Conservation (phyloP, 2,329 filamentous ascomycete species). For the Beauveria brongniartii region DNA sequence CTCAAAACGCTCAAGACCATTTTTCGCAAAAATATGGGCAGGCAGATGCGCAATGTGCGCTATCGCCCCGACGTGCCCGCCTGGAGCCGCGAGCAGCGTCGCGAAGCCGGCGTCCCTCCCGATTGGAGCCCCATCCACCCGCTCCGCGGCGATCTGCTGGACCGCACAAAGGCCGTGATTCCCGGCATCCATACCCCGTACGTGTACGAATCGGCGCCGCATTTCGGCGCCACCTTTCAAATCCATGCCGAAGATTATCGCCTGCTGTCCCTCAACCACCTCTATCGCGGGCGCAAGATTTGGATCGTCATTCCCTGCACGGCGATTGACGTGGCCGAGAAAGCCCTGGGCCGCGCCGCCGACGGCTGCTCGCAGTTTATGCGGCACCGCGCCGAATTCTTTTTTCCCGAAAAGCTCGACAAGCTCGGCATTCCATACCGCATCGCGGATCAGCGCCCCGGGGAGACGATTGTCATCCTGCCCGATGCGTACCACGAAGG, state of each 20-base stretch:
- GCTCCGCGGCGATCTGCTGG: constrained; percentile 28
- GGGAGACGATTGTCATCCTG: constrained; percentile 32
- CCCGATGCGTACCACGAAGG: constrained; percentile 33
- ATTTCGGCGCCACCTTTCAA: constrained; percentile 32
- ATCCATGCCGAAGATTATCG: constrained; percentile 34
- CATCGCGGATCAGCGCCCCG: constrained; percentile 30
- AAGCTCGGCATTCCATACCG: constrained; percentile 30
- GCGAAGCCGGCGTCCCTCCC: constrained; percentile 26
- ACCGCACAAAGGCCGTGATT: constrained; percentile 29
- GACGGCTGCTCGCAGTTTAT: constrained; percentile 31
- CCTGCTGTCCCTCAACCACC: constrained; percentile 30
- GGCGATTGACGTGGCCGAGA: constrained; percentile 27
- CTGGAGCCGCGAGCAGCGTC: constrained; percentile 28
- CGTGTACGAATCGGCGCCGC: constrained; percentile 30
- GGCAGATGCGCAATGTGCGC: constrained; percentile 29
- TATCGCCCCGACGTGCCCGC: constrained; percentile 32
- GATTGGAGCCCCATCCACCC: constrained; percentile 29
- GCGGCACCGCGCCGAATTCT: constrained; percentile 33
- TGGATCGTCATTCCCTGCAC: constrained; percentile 31
- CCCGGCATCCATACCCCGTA: constrained; percentile 33
- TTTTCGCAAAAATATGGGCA: constrained; percentile 28
- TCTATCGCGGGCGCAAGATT: constrained; percentile 33
- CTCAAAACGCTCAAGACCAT: constrained; percentile 27
- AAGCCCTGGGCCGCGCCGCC: constrained; percentile 23
- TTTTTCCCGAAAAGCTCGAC: constrained; percentile 32